Evolutionary conservation across 225 moss, liverwort and hornwort genomes (phyloP).

Genomic region (Climacium dendroides): DNA sequence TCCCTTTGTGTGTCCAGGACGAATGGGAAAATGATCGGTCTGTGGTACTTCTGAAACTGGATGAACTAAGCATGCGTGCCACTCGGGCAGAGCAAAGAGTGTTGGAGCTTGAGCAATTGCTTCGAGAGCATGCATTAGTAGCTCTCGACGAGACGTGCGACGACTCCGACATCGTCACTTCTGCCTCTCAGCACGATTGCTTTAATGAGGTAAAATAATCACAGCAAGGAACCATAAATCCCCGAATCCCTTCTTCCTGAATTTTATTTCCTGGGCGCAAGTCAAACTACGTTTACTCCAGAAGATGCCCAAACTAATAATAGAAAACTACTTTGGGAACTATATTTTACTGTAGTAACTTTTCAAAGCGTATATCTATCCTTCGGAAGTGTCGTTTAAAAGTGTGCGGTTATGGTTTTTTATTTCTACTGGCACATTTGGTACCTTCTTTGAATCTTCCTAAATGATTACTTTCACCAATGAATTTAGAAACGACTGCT

Average conservation of each 20-base stretch:
- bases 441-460: neutral
- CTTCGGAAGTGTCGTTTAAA: too few species aligned
- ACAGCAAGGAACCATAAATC: neutral
- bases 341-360: neutral
- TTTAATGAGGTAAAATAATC: conserved; percentile 20
- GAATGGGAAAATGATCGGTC: conserved; percentile 41
- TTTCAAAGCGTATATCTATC: neutral
- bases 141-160: conserved; percentile 38
- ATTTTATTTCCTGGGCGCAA: neutral
- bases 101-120: conserved; percentile 35
- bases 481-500: neutral
- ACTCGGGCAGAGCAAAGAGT: conserved; percentile 47
- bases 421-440: neutral
- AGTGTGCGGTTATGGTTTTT: neutral
- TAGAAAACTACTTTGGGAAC: neutral
- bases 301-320: neutral
- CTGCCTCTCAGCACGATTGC: conserved; percentile 25
- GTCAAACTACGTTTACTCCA: neutral
- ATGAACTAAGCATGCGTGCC: conserved; percentile 35
- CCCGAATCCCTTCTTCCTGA: neutral
- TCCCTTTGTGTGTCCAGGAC: neutral
- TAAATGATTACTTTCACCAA: too few species aligned
- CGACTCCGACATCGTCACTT: conserved; percentile 41
- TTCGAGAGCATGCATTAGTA: conserved; percentile 38
- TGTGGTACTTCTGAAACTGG: conserved; percentile 20